Base-by-base conservation (phyloP, 2,329 filamentous ascomycete genomes). In the Beauveria sp. region DNA sequence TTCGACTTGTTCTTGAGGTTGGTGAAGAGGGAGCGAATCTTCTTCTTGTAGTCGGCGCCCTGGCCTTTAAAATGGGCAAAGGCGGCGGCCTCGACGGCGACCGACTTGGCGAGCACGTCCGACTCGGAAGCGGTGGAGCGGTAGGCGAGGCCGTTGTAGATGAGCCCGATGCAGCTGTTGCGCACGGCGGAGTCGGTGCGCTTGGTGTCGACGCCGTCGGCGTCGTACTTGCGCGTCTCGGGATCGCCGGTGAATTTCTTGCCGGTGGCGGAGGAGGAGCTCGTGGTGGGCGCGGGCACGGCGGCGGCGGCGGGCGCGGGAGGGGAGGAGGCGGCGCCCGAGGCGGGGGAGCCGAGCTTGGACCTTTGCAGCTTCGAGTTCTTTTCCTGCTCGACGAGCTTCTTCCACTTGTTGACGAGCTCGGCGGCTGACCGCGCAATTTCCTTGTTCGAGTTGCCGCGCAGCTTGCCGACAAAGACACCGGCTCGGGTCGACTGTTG, bases 1-100 rank as follows among this genome's bases (percentile, higher is more conserved):
- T 97, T 97, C 65, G 86, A 88, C 76, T 90, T 92, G 79, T 91
- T 91, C 80, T 97, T 97, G 67, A 99, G 84, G 71, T 97, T 97
- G 72, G 92, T 86, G 77, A 91, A 97, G 24, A 99, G 85, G 22
- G 91, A 96, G 66, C 93, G 89, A 69, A 97, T 88, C 80, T 97
- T 97, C 66, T 81, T 82, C 71, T 89, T 88, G 81, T 99, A 99
- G 55, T 87, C 84, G 52, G 85, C 76, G 18, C 81, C 87, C 69
- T 92, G 88, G 59, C 87, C 86, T 61, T 88, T 87, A 72, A 86
- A 88, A 34, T 82, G 77, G 61, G 80, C 81, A 75, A 82, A 92
- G 6, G 90, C 90, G 8, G 92, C 91, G 43, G 82, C 74, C 78
- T 99, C 94, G 47, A 97, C 86, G 72, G 96, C 91, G 64, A 96